phyloP scores from a whole-genome alignment of 2,329 filamentous ascomycete species.

The Penicillium polonicum region DNA sequence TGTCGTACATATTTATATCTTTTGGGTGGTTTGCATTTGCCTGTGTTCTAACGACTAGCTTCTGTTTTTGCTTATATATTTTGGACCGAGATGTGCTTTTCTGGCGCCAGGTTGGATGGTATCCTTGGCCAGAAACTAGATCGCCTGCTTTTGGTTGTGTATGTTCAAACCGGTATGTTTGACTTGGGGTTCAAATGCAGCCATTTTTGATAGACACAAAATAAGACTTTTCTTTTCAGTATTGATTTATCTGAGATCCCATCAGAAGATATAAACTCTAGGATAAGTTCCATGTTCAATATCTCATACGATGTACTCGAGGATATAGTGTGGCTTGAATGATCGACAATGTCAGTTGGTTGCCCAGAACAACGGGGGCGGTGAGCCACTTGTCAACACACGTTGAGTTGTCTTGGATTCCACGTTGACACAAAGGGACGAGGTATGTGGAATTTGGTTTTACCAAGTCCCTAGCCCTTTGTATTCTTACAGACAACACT shows the following conservation, averaged over 20 bases:
- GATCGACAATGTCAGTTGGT: constrained; percentile 12
- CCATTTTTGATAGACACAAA: neutral
- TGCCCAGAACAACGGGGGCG: constrained; percentile 22
- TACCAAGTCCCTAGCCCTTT: constrained; percentile 3
- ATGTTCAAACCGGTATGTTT: neutral
- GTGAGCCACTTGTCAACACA: constrained; percentile 19
- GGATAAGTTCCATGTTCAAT: neutral
- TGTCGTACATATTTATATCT: constrained; percentile 20
- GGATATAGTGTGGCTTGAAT: neutral
- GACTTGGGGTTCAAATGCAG: neutral
- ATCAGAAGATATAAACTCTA: neutral
- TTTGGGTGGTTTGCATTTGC: constrained; percentile 10
- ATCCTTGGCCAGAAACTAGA: neutral
- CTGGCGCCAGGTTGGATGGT: constrained; percentile 3
- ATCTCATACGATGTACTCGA: neutral
- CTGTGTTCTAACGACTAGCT: constrained; percentile 1
- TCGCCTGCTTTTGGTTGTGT: neutral
- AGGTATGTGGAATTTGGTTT: neutral
- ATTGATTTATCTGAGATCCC: too few relatives aligned
- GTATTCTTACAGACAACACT: neutral
- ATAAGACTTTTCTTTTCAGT: neutral
- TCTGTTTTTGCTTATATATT: constrained; percentile 1
- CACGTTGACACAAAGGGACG: constrained; percentile 4
- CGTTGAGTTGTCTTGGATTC: constrained; percentile 1
- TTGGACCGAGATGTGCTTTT: neutral